Evolutionary conservation across 768 basidiomycete species (phyloP).

Genomic region (Tremella mesenterica): DNA sequence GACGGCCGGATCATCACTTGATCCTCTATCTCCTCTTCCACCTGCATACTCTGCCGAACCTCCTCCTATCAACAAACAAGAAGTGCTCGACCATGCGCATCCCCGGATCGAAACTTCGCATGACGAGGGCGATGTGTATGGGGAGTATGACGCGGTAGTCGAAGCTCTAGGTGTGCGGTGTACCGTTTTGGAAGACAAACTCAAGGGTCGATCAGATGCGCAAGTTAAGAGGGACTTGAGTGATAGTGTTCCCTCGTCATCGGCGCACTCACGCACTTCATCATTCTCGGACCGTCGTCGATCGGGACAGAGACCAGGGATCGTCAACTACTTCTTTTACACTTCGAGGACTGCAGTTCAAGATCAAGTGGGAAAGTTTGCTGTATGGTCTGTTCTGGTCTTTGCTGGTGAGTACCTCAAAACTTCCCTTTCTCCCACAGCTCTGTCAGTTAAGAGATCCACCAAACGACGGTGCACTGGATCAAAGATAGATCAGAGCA

Average conservation of each 20-base stretch:
- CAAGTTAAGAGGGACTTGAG: conserved; percentile 12
- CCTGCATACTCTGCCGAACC: conserved; percentile 36
- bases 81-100: conserved; percentile 29
- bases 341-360: conserved; percentile 10
- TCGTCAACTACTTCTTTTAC: conserved; percentile 27
- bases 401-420: conserved; percentile 23
- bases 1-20: conserved; percentile 50
- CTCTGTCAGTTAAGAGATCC: too few relatives aligned
- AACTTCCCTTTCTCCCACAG: neutral
- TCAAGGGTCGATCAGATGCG: conserved; percentile 14
- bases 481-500: too few relatives aligned
- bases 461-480: too few relatives aligned
- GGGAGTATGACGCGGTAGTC: conserved; percentile 27
- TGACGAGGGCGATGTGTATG: conserved; percentile 14
- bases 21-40: conserved; percentile 11
- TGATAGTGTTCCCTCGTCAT: conserved; percentile 8
- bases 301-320: conserved; percentile 9
- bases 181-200: conserved; percentile 25
- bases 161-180: conserved; percentile 25
- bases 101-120: conserved; percentile 6
- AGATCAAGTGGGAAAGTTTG: conserved; percentile 17
- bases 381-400: conserved; percentile 18
- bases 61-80: conserved; percentile 19
- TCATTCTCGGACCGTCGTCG: conserved; percentile 4
- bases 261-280: neutral